These are phyloP conservation scores for Condylostoma magnum DNA, from an alignment of 169 alveolate genomes.

Conservation along the genomic window DNA sequence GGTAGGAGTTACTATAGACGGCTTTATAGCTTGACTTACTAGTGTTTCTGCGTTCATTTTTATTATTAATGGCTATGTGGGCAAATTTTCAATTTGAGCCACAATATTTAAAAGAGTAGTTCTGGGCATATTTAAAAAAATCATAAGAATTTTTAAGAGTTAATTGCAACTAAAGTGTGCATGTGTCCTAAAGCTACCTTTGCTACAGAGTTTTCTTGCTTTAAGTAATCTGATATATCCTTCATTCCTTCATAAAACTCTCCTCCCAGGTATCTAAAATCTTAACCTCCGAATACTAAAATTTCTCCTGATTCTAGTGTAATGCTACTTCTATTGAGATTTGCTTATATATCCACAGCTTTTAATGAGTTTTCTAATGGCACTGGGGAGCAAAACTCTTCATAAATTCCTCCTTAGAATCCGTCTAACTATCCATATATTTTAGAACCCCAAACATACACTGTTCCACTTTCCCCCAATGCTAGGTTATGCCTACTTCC, in stretches of 20 bases:
- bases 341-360: not conserved
- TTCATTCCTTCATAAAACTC: constrained; percentile 20
- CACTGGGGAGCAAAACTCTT: constrained; percentile 19
- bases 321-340: not conserved
- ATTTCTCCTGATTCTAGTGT: constrained; percentile 17
- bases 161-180: constrained; percentile 29
- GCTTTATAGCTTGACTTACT: too few species aligned
- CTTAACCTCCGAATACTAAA: constrained; percentile 24
- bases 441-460: constrained; percentile 19
- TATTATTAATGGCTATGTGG: too few species aligned
- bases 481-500: constrained; percentile 28
- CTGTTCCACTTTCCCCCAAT: constrained; percentile 11
- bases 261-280: constrained; percentile 17
- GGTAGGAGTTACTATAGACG: too few species aligned
- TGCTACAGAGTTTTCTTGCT: not conserved
- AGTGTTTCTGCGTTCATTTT: too few species aligned
- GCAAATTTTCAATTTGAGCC: too few species aligned
- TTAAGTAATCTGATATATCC: not conserved
- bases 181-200: constrained; percentile 24
- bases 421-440: constrained; percentile 23
- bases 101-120: too few species aligned
- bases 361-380: constrained; percentile 10
- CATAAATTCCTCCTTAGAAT: not conserved
- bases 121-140: too few species aligned
- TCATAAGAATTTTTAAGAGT: too few species aligned